Conservation (phyloP, 768 basidiomycete genomes). For the Kwoniella mangroviensis region DNA sequence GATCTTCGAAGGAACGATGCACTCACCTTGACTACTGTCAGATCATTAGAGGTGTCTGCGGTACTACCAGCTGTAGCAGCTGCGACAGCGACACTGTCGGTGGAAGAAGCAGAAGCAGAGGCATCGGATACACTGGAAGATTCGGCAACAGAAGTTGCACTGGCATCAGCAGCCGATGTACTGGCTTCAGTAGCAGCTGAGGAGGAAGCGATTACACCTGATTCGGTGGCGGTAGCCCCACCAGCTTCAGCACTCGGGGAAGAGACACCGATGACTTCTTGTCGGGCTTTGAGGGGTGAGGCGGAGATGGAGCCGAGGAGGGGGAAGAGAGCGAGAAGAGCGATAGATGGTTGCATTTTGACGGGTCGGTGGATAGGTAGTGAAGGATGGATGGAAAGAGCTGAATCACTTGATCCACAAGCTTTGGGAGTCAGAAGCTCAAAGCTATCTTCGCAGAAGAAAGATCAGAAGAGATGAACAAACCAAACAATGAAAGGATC, state of each 20-base stretch:
- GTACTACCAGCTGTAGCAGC: not conserved
- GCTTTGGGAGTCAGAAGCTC: not conserved
- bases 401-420: constrained; percentile 1
- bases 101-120: not conserved
- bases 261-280: constrained; percentile 3
- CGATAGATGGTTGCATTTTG: not conserved
- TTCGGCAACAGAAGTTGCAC: not conserved
- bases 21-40: constrained; percentile 27
- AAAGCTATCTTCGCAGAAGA: no score
- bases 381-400: not conserved
- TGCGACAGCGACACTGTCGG: not conserved
- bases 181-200: not conserved
- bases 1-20: no score
- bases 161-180: not conserved
- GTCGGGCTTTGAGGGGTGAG: constrained; percentile 3
- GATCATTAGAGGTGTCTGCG: constrained; percentile 5
- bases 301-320: not conserved
- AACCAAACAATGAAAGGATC: no score
- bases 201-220: not conserved
- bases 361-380: no score
- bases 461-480: no score
- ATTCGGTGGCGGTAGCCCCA: not conserved
- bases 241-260: not conserved
- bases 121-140: not conserved
- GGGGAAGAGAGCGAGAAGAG: not conserved